Evolutionary conservation across 2,329 filamentous ascomycete genomes (phyloP), one percentile per base, ranked within the genome.

Genomic region (Colletotrichum falcatum): DNA sequence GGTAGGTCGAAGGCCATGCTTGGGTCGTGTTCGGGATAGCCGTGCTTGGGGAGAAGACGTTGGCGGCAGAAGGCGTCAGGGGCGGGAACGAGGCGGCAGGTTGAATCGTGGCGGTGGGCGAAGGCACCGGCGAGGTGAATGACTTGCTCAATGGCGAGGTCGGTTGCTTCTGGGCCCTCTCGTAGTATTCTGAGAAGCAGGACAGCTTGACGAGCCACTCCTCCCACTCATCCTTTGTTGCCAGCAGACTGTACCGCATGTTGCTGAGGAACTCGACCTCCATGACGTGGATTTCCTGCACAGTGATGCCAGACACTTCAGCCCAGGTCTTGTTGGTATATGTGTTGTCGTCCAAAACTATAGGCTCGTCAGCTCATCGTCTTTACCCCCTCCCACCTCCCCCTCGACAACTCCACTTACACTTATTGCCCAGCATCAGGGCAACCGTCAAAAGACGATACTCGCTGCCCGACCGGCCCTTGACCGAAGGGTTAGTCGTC

Each of bases 301-400:
- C 95, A 1, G 93, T 91, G 72, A 99, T 97, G 54, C 93, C 93
- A 0, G 96, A 98, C 14, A 99, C 96, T 77, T 99, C 96, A 2
- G 95, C 96, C 96, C 96, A 99, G 0, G 96, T 99, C 85, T 98
- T 98, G 84, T 99, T 99, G 46, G 96, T 98, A 82, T 99, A 99
- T 0, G 96, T 98, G 80, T 98, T 99, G 81, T 99, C 96, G 78
- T 99, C 96, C 76, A 99, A 84, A 79, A 98, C 91, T 94, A n/a
- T 1, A 55, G 42, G 18, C 5, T 44, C 42, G 61, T 70, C 44
- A 72, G 65, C 42, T 18, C 4, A 26, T 46, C 6, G 53, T 6
- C 48, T 23, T n/a, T n/a, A n/a, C n/a, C 26, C 4, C 16, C 23
- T 6, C 23, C 2, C 35, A 5, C 28, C 4, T 18, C 26, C 12